Evolutionary conservation across 2,329 filamentous ascomycete genomes (phyloP).

Genomic region (Bipolaris gigantea): DNA sequence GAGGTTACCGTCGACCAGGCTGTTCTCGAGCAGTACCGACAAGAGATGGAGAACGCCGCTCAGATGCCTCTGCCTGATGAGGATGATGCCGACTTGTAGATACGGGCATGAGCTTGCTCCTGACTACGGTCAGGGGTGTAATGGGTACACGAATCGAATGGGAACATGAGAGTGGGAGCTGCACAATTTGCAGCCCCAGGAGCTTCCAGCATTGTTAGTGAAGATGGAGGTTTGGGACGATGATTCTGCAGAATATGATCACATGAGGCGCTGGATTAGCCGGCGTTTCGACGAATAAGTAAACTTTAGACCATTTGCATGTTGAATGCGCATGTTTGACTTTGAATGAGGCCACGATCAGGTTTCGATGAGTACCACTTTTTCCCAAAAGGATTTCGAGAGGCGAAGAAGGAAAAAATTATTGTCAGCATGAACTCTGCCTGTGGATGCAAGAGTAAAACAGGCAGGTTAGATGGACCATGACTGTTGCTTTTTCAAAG

Average conservation of each 20-base stretch:
- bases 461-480: too few species aligned
- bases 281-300: conserved; percentile 35
- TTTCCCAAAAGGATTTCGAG: too few species aligned
- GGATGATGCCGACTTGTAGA: conserved; percentile 72
- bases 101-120: conserved; percentile 31
- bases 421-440: too few species aligned
- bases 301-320: conserved; percentile 29
- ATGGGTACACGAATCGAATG: conserved; percentile 36
- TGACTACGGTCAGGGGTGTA: conserved; percentile 22
- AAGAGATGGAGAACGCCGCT: conserved; percentile 84
- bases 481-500: too few species aligned
- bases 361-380: not conserved
- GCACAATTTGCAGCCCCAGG: conserved; percentile 23
- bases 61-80: conserved; percentile 89
- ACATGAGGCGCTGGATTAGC: conserved; percentile 38
- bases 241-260: conserved; percentile 26
- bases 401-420: not conserved
- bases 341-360: too few species aligned
- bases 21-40: conserved; percentile 77
- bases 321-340: not conserved
- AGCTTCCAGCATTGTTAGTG: conserved; percentile 33
- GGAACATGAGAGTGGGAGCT: conserved; percentile 28
- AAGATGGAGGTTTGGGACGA: conserved; percentile 27
- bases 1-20: conserved; percentile 86
- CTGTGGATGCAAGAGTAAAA: too few species aligned